Conservation (phyloP, 2,329 filamentous ascomycete genomes). For the Neoascochyta sp. region DNA sequence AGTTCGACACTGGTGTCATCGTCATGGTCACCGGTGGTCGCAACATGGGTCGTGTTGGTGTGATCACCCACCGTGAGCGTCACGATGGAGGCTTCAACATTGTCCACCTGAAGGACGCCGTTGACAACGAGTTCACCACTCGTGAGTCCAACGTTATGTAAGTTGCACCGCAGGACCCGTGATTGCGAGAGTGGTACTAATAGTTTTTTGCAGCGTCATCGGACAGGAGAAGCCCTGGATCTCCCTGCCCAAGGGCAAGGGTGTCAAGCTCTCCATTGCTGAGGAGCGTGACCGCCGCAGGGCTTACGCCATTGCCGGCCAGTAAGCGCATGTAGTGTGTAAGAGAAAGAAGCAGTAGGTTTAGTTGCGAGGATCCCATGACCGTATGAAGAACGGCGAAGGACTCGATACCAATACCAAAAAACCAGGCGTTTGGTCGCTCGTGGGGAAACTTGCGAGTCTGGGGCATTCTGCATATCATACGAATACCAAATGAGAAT, state of each 20-base stretch:
- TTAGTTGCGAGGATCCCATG: constrained; percentile 27
- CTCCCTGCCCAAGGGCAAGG: constrained; percentile 99
- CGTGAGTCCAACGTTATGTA: constrained; percentile 97
- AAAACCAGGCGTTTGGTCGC: constrained; percentile 36
- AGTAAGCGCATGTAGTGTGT: too few species aligned
- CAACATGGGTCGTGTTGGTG: constrained; percentile 99
- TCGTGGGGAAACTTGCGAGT: constrained; percentile 30
- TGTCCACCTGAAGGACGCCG: constrained; percentile 99
- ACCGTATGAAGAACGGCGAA: constrained; percentile 25
- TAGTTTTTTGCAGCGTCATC: constrained; percentile 60
- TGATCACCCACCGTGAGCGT: constrained; percentile 99
- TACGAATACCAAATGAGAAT: constrained; percentile 34
- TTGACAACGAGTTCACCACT: constrained; percentile 99
- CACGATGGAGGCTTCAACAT: constrained; percentile 99
- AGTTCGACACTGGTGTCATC: constrained; percentile 97
- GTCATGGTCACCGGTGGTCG: constrained; percentile 99
- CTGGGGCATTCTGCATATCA: constrained; percentile 32
- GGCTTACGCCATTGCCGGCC: constrained; percentile 58
- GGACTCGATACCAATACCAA: constrained; percentile 28
- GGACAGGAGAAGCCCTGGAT: constrained; percentile 99
- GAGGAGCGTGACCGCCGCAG: constrained; percentile 98
- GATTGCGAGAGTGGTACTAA: too few species aligned
- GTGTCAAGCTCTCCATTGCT: constrained; percentile 95
- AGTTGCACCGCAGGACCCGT: too few species aligned
- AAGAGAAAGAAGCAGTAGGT: constrained; percentile 14